Evolutionary conservation across 1,284 basidiomycete genomes (phyloP), one percentile per base, ranked within the genome.

Genomic region (Crepidotus sp.): DNA sequence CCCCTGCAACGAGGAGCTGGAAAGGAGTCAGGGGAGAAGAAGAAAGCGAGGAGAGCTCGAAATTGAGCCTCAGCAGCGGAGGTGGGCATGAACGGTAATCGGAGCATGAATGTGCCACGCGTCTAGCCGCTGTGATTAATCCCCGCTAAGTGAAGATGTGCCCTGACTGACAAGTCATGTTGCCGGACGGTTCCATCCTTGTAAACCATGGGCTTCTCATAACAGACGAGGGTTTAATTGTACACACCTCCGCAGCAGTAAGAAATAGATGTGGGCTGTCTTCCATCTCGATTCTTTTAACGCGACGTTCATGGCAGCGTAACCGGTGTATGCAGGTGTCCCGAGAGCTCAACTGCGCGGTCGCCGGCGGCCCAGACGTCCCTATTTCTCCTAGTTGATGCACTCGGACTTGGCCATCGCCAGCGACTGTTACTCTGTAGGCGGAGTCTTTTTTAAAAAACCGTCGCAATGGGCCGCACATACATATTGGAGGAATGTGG

Each of bases 271-370:
- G 80, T 0, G 90, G 83, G 49, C 81, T 88, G 27, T 87, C 79
- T 60, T 92, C 89, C 11, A 81, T 85, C 4, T 86, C 76, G 46
- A 96, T 81, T 32, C 87, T 71, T 59, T 96, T 96, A 15, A 83
- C 82, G 13, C 83, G 68, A 45, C 69, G 64, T 9, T 60, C 60
- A 57, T 92, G 89, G 54, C 88, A 93, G 37, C 68, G 67, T 24
- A 91, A 60, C 2, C 80, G 61, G n/a, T 71, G 67, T 10, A 73
- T 66, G 43, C 67, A 69, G 22, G 71, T 64, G 53, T 77, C 67
- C 26, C 60, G 58, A 37, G 68, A 60, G 35, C 59, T 65, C 54
- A 73, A 74, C 22, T 63, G 61, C 1, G 56, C 57, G 45, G 62
- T 59, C n/a, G 51, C 45, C 6, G 49, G 45, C 8, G 53, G 31